These are phyloP conservation scores for Brassica napus DNA, from an alignment of 345 rosid species.

Conservation along the genomic window DNA sequence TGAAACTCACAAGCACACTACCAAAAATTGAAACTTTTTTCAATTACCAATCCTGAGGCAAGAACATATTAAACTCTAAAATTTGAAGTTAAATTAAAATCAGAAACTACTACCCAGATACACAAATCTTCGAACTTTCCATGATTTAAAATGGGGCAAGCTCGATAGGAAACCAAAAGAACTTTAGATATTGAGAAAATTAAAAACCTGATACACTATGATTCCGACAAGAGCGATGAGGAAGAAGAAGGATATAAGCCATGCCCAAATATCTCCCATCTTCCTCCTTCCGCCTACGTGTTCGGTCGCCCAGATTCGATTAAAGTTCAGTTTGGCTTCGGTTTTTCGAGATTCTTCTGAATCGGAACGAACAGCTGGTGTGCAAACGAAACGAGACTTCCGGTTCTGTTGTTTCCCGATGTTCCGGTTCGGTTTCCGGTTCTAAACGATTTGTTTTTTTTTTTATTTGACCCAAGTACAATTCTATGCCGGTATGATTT, in stretches of 20 bases:
- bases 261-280: background rate
- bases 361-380: background rate
- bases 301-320: slow-evolving; percentile 12
- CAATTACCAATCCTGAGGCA: background rate
- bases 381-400: background rate
- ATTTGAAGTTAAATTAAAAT: background rate
- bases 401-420: background rate
- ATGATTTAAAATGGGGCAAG: background rate
- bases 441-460: background rate
- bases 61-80: slow-evolving; percentile 19
- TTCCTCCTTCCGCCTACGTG: background rate
- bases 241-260: background rate
- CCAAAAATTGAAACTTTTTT: background rate
- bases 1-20: background rate
- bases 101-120: background rate
- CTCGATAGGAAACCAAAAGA: background rate
- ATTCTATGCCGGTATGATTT: background rate
- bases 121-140: slow-evolving; percentile 1
- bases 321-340: slow-evolving; percentile 12
- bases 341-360: slow-evolving; percentile 14
- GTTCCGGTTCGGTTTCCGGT: slow-evolving; percentile 20
- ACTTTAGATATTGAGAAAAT: background rate
- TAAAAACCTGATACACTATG: background rate
- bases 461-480: background rate
- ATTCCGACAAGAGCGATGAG: slow-evolving; percentile 17